Evolutionary conservation across 768 basidiomycete genomes (phyloP), one percentile per base, ranked within the genome.

Genomic region (Astraeus odoratus): DNA sequence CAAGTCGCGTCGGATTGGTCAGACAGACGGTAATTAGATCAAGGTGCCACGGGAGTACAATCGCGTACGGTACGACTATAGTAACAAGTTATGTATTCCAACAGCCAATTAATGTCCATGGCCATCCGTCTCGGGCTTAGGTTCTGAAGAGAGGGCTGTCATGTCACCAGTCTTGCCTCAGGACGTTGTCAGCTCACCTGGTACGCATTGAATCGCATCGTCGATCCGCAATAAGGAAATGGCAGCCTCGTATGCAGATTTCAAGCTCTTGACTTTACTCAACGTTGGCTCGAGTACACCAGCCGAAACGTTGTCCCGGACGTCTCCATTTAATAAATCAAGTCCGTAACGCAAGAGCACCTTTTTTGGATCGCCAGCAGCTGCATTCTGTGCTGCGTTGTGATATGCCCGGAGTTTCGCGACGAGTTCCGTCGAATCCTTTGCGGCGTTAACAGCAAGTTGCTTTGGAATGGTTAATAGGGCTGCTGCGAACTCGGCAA

Each of bases 361-460:
- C 65, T 96, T 90, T 69, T 93, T 95, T 13, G 91, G 87, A 66
- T 98, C 96, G 31, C 88, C 87, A 0, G 71, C 75, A 2, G 90
- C 83, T 2, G 92, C 95, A 53, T 85, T 93, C 68, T 96, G 95
- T 3, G 94, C 94, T 36, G 91, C 86, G 55, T 93, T 93, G 72
- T 99, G 96, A 69, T 94, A 98, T 8, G 94, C 85, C 41, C 96
- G 85, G 39, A 99, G 73, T 67, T 97, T 97, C 18, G 96, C 94
- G 30, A 99, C 92, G 16, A 99, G 80, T 45, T 97, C 91, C 1
- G 95, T 98, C 29, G 94, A 92, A 62, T 99, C 96, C 59, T 98
- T 98, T 31, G 96, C 96, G 33, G 96, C 96, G 62, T 99, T 99
- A 42, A 98, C 88, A 3, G 96, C 85, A 26, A 99, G 83, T 16